Base-by-base conservation (phyloP, 2,329 filamentous ascomycete genomes). In the Penicillium sp. region DNA sequence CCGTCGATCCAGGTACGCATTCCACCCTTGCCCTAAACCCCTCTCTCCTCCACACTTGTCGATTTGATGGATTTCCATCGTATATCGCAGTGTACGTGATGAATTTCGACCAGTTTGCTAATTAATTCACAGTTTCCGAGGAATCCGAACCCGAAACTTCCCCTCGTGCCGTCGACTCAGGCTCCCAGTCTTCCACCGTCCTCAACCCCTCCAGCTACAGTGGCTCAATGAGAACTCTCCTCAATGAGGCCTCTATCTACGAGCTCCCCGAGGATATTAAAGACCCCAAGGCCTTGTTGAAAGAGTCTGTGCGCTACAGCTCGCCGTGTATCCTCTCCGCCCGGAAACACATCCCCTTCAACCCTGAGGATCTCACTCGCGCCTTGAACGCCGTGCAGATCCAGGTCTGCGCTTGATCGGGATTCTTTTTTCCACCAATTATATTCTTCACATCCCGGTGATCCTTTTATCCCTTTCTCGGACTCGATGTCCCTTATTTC, bases 381-480 rank as follows among this genome's bases (percentile, higher is more conserved):
- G 72, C 72, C 55, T 67, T 75, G 67, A 67, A 65, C 61, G 69
- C 71, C 48, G 66, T 74, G 46, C 68, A 69, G 56, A 63, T 73
- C 47, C 68, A 69, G 55, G 64, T 73, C 51, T 71, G 65, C 60
- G 60, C 56, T 7, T 52, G 29, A 52, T 32, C 46, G 14, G 16
- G 22, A 43, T 22, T 44, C 16, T 11, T 22, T 27, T 16, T 31
- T 44, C 13, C 40, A 52, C 55, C 11, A n/a, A 43, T 44, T 47
- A 47, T 47, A 47, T 51, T 49, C 50, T 56, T 49, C 52, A 57
- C 42, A 54, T 63, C 60, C 58, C 39, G 58, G 60, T 57, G 60
- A 65, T 61, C 34, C 42, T 57, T 53, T 60, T 51, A 49, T 49
- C 32, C 49, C 42, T 47, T 56, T 27, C 34, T 16, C 36, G 31